Conservation (phyloP, 306 rosid species). For the Lagenaria siceraria region DNA sequence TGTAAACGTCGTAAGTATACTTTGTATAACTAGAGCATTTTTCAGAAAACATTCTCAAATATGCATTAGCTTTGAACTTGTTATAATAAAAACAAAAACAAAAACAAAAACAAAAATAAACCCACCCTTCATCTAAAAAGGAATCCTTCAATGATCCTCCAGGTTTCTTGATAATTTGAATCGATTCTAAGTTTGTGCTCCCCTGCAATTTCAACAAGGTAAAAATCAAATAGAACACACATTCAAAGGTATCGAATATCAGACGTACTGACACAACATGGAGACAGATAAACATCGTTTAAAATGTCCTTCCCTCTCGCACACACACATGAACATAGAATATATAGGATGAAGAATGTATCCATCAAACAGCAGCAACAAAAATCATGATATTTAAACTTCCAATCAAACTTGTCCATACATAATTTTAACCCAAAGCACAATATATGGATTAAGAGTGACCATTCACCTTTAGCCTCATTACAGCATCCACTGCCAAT, state of each 20-base stretch:
- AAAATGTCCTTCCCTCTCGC: not conserved
- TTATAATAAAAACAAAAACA: not conserved
- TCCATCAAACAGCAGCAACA: not conserved
- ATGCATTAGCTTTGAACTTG: not conserved
- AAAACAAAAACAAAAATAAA: not conserved
- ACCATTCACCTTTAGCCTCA: conserved; percentile 71
- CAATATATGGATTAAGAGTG: not conserved
- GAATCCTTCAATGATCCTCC: conserved; percentile 89
- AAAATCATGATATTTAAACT: not conserved
- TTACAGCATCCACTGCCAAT: conserved; percentile 90
- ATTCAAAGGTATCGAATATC: not conserved
- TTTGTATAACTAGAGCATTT: not conserved
- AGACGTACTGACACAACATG: not conserved
- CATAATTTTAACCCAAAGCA: not conserved
- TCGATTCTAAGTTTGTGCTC: conserved; percentile 88
- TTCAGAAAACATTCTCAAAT: not conserved
- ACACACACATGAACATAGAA: not conserved
- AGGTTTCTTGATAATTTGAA: conserved; percentile 92
- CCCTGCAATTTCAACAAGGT: conserved; percentile 50
- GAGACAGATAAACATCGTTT: not conserved
- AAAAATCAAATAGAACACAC: not conserved
- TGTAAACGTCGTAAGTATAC: not conserved
- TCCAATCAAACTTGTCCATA: not conserved
- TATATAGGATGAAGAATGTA: not conserved
- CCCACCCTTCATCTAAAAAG: conserved; percentile 91